Base-by-base conservation (phyloP, 129 eudicot species). In the carrot (Daucus carota) region DNA sequence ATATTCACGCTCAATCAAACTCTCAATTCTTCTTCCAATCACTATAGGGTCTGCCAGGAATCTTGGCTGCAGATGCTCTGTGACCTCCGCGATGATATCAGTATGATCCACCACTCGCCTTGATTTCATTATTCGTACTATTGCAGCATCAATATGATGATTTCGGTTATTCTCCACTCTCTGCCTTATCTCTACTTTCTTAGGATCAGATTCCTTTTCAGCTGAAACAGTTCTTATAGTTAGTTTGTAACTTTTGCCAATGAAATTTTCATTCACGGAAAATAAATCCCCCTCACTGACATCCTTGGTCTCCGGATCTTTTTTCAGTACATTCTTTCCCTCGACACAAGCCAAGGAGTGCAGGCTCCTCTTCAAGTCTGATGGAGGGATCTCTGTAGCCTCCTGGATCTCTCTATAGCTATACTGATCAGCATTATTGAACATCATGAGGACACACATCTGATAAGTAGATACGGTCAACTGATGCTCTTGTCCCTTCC, bases 201-300 rank as follows among this genome's bases (percentile, higher is more conserved):
- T 90, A 8, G 90, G 90, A 54, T 90, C 92, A 1, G 92, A 83
- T 72, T 91, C 95, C 83, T 91, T 88, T 76, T 88, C 90, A 24
- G 97, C 92, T 18, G 85, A 90, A 72, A 92, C 92, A 24, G 92
- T 91, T 44, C 97, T 93, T 22, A 88, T 91, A 80, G 88, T 91
- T 73, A 88, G 91, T 79, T 88, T 88, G 63, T 86, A 83, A 33
- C 83, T 80, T 69, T 89, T 92, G 81, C 95, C 87, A 0, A 85
- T 76, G 73, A 92, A 89, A 78, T 87, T 92, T 32, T 92, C 95
- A 60, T 92, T 91, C 33, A 89, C 85, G 6, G 82, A 84, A 65
- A 92, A 88, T n/a, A 79, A 79, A 50, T 92, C 95, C 31, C 80
- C 86, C 74, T 89, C 95, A 17, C 79, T 86, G 13, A 89, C 79